phyloP scores from a whole-genome alignment of 139 green algal species.

The Auxenochlorella pyrenoidosa region DNA sequence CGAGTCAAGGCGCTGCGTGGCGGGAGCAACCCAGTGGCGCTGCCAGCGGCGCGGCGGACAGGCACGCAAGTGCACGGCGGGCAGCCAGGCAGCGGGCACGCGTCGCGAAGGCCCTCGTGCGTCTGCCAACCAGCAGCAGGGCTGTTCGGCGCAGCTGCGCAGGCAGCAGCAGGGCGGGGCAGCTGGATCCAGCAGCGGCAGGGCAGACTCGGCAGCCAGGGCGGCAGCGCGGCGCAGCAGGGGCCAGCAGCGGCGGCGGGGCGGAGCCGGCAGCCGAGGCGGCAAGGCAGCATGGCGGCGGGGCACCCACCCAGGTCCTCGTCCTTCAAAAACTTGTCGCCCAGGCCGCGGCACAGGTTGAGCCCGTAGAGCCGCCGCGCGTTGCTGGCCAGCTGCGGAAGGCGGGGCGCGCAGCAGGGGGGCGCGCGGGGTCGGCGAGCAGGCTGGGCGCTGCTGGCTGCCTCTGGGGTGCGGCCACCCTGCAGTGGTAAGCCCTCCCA shows the following conservation, averaged over 20 bases:
- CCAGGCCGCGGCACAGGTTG: constrained; percentile 77
- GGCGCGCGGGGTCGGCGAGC: neutral
- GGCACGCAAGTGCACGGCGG: no score
- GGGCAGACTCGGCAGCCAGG: no score
- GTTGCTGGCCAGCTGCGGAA: constrained; percentile 43
- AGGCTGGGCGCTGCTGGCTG: neutral
- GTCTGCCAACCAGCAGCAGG: neutral
- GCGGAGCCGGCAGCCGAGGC: no score
- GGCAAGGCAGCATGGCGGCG: neutral
- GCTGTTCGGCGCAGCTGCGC: neutral
- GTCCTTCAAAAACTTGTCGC: constrained; percentile 81
- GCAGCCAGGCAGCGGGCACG: no score
- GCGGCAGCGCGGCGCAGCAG: no score
- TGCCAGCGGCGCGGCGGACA: no score
- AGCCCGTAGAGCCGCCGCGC: constrained; percentile 77
- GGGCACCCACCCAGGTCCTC: constrained; percentile 69
- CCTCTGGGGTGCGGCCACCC: no score
- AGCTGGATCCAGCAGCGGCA: no score
- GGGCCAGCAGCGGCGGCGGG: no score
- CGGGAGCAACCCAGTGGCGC: no score
- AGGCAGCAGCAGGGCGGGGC: neutral
- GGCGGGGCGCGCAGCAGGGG: neutral
- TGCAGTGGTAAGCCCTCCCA: no score
- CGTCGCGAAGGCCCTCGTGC: neutral
- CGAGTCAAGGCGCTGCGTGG: no score